Conservation (phyloP, 164 flowering plant genomes). For the Protea cynaroides region DNA sequence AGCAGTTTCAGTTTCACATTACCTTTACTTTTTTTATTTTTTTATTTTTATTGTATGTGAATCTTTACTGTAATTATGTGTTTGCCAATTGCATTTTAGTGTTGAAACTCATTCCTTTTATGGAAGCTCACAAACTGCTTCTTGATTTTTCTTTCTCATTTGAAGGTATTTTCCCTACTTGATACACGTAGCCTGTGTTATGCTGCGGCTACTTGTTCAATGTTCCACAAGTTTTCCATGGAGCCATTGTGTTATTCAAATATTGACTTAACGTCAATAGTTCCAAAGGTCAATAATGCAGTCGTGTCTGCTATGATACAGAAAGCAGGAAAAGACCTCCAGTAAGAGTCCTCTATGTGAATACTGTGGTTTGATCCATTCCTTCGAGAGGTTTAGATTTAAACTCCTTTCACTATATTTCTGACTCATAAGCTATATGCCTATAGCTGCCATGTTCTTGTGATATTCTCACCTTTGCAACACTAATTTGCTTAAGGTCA, state of each 20-base stretch:
- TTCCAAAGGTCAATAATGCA: conserved; percentile 72
- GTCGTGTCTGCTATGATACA: conserved; percentile 79
- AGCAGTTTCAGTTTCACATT: too few species aligned
- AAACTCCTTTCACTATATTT: too few species aligned
- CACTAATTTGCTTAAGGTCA: too few species aligned
- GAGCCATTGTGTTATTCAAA: conserved; percentile 75
- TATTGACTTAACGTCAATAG: conserved; percentile 65
- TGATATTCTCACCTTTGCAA: too few species aligned
- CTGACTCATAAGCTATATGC: too few species aligned
- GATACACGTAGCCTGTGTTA: conserved; percentile 78
- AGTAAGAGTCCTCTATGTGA: conserved; percentile 36
- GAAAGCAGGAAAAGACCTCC: conserved; percentile 72
- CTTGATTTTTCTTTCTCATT: conserved; percentile 5
- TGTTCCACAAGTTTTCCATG: conserved; percentile 81
- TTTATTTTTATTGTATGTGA: too few species aligned
- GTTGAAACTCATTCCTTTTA: neutral
- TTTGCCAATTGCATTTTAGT: neutral
- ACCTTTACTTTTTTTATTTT: too few species aligned
- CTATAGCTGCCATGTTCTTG: too few species aligned
- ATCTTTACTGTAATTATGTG: neutral
- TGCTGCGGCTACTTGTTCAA: conserved; percentile 72
- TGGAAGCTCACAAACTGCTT: neutral
- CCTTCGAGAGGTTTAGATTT: too few species aligned
- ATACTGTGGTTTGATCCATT: neutral
- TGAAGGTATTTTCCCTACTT: conserved; percentile 84